Base-by-base conservation (phyloP, 371 early-diverging fungal genomes). In the Batrachochytrium dendrobatidis region DNA sequence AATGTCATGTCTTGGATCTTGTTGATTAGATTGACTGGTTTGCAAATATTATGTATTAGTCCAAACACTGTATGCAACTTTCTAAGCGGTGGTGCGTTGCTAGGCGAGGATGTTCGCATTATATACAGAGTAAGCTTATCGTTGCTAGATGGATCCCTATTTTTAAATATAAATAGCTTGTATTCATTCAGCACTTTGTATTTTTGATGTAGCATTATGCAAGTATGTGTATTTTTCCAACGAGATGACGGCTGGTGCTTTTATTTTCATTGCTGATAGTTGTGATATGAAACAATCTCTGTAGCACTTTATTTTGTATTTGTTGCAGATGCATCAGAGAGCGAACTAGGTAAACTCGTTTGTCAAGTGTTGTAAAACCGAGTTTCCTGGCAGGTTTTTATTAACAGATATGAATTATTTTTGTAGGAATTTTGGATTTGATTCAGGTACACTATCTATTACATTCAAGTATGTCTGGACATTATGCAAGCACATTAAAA, bases 231-330 rank as follows among this genome's bases (percentile, higher is more conserved):
- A 22, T 6, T 18, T 1, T 0, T 34, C 61, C 25, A 18, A 22
- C 53, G 53, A 53, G n/a, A 20, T 5, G 22, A 53, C 12, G 29
- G 32, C 29, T 22, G 29, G 8, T 6, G 22, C 53, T 30, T 5
- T 8, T 34, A 22, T 29, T 7, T n/a, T n/a, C n/a, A n/a, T n/a
- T n/a, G n/a, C n/a, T n/a, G n/a, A n/a, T n/a, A n/a, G n/a, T n/a
- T n/a, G n/a, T n/a, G n/a, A n/a, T n/a, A n/a, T n/a, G n/a, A n/a
- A n/a, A n/a, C 53, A 30, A 8, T 20, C 35, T 34, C 32, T 65
- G 87, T 89, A 29, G 94, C 95, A 0, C 75, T 96, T n/a, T 95
- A 92, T 68, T 95, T 96, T 81, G 93, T 92, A 6, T 94, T 96
- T 77, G 91, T 96, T 0, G 94, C 91, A 0, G 97, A 95, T 67